phyloP scores from a whole-genome alignment of 2,329 filamentous ascomycete genomes.

The Colletotrichum tamarilloi region DNA sequence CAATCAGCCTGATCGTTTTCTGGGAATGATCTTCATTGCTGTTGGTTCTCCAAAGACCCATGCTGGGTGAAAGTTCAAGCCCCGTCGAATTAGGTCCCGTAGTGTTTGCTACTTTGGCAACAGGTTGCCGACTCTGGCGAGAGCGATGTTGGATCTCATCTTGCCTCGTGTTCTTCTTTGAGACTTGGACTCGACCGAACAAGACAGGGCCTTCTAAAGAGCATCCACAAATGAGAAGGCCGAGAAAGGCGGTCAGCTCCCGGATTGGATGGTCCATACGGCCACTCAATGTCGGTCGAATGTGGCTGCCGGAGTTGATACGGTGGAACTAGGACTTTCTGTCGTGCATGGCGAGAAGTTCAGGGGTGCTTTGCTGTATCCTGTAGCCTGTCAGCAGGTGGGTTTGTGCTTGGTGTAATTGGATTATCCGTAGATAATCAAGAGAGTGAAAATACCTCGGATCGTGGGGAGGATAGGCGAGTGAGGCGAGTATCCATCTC shows the following conservation, averaged over 20 bases:
- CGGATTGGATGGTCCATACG: conserved; percentile 23
- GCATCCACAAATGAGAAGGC: conserved; percentile 21
- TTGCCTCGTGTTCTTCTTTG: background rate
- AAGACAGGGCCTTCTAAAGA: background rate
- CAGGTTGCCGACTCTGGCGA: background rate
- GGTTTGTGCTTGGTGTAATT: background rate
- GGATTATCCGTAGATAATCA: background rate
- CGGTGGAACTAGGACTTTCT: conserved; percentile 19
- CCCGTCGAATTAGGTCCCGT: background rate
- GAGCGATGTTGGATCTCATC: background rate
- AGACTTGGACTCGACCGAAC: background rate
- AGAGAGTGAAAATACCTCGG: conserved; percentile 19
- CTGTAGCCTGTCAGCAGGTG: background rate
- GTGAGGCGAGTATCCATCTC: background rate
- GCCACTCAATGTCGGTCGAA: conserved; percentile 18
- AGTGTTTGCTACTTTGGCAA: background rate
- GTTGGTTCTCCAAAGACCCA: background rate
- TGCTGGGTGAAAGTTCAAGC: background rate
- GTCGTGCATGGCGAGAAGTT: conserved; percentile 22
- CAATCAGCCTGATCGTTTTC: conserved; percentile 2
- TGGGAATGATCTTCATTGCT: conserved; percentile 24
- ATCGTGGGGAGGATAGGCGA: background rate
- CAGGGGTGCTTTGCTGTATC: background rate
- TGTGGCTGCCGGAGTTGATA: conserved; percentile 28
- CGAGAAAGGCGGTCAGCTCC: conserved; percentile 40